Percentiles rank a stretch among this genome's conserved stretches.
Conservation (phyloP, 768 basidiomycete genomes). For the Boletus edulis region DNA sequence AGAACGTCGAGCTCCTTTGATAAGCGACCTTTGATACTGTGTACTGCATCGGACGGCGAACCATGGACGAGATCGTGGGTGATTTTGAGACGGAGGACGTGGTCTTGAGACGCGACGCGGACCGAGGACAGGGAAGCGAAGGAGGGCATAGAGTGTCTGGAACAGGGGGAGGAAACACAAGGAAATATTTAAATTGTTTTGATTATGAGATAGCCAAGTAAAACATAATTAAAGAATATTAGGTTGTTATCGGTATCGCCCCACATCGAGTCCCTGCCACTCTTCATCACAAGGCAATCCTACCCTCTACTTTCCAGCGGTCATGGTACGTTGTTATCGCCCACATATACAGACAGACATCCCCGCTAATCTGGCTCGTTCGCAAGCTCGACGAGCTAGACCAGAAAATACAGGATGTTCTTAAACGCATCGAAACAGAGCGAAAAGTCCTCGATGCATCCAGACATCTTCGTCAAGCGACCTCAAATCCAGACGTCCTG, state of each 20-base stretch:
- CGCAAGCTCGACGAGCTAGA: constrained; percentile 61
- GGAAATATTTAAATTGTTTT: constrained; percentile 11
- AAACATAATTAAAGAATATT: constrained; percentile 9
- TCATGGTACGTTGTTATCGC: constrained; percentile 29
- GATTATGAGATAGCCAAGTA: constrained; percentile 29
- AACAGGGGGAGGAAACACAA: neutral
- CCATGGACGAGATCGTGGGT: constrained; percentile 42
- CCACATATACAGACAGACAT: neutral
- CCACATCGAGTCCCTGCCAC: constrained; percentile 17
- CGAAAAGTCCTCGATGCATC: constrained; percentile 89
- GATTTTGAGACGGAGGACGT: constrained; percentile 44
- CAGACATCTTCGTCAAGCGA: constrained; percentile 74
- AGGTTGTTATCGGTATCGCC: constrained; percentile 25
- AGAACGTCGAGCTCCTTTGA: constrained; percentile 47
- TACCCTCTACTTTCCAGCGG: constrained; percentile 15
- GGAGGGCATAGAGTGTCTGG: constrained; percentile 27
- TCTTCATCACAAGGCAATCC: constrained; percentile 17
- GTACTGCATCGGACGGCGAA: constrained; percentile 28
- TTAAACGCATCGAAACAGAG: constrained; percentile 88
- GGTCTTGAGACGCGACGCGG: constrained; percentile 43
- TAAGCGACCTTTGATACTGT: constrained; percentile 33
- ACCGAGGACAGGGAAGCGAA: constrained; percentile 33
- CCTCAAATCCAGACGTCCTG: constrained; percentile 83
- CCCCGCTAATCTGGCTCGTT: constrained; percentile 1
- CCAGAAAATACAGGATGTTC: constrained; percentile 91